phyloP scores from a whole-genome alignment of 768 basidiomycete genomes.

The Leccinum variicolor region DNA sequence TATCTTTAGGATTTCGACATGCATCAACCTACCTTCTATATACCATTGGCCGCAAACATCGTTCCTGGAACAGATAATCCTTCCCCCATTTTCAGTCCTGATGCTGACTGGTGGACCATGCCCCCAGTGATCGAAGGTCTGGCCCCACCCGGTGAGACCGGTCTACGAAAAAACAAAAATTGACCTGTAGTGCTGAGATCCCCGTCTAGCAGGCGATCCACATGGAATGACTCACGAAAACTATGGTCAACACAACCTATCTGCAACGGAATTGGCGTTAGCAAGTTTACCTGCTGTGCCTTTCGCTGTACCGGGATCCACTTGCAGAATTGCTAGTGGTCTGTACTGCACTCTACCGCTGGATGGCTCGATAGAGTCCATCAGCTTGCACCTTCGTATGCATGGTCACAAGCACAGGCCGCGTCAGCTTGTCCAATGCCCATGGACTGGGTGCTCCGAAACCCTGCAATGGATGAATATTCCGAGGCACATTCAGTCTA shows the following conservation, averaged over 20 bases:
- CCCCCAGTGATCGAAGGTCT: neutral
- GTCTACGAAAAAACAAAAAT: neutral
- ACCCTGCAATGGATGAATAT: constrained; percentile 5
- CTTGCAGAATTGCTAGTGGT: constrained; percentile 1
- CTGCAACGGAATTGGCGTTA: neutral
- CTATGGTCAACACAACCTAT: neutral
- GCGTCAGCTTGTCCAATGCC: neutral
- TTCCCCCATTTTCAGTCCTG: no score
- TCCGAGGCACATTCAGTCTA: constrained; percentile 5
- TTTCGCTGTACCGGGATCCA: neutral
- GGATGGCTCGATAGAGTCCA: neutral
- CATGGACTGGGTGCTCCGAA: constrained; percentile 8
- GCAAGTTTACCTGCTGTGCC: neutral
- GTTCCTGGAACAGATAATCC: neutral
- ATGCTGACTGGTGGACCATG: neutral
- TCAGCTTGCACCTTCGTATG: constrained; percentile 9
- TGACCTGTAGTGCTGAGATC: neutral
- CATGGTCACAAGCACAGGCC: constrained; percentile 9
- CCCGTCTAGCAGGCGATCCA: neutral
- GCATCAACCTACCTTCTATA: constrained; percentile 1
- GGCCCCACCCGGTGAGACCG: neutral
- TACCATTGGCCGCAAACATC: neutral
- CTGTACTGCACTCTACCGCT: constrained; percentile 1
- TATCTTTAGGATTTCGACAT: neutral
- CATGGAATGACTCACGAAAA: neutral